Evolutionary conservation across 164 flowering plant genomes (phyloP), one percentile per base, ranked within the genome.

Genomic region (Stephania japonica): DNA sequence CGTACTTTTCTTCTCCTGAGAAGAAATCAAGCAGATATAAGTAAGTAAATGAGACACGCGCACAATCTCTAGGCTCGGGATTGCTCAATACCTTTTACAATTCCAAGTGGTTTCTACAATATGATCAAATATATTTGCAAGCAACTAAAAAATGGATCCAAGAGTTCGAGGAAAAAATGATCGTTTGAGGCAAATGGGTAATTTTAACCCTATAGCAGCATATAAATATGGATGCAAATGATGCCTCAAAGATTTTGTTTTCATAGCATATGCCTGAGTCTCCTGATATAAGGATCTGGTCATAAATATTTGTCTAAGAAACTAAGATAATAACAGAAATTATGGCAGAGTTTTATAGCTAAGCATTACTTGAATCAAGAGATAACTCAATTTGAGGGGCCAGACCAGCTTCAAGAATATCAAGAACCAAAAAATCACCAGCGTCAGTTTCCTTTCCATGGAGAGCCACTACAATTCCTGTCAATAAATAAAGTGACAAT

Each of bases 1-100:
- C 97, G 74, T 87, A 93, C 71, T 91, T 96, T 80, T 96, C 99
- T 77, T 91, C 99, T 75, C 83, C 98, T 93, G 88, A 50, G 62
- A 67, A n/a, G 72, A 18, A 72, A 70, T n/a, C 64, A 73, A 32
- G 38, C 19, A 65, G 56, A 53, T 66, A 44, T 21, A 42, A 14
- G 62, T 24, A 1, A 59, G 6, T 59, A 59, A 59, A 59, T 4
- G 21, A 59, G 23, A 21, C 24, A 59, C 18, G 21, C 64, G n/a
- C n/a, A 56, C 23, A 1, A 59, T 24, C 24, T 19, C 64, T n/a
- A 19, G 19, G 19, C 14, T 19, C 59, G 38, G 38, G 38, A 32
- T 32, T 32, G 38, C 38, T 32, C 38, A 32, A 32, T 32, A 32
- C 38, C 38, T 2, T 32, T 32, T 32, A 32, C 38, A 32, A 32